Base-by-base conservation (phyloP, 148 eudicot species). In the Vaccinium vitisidaea region DNA sequence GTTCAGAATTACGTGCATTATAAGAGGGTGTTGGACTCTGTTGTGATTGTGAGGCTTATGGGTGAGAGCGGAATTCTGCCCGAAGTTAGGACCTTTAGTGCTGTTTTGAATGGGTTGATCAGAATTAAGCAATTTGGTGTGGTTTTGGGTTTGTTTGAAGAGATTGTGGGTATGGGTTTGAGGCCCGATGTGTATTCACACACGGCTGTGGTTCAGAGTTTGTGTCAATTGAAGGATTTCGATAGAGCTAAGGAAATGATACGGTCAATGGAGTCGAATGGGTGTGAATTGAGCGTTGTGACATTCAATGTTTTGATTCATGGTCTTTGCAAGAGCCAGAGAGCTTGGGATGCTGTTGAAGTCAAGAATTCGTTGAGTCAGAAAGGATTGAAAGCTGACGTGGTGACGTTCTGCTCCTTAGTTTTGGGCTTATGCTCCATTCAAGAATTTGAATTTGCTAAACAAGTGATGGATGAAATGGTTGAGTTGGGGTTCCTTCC, bases 261-360 rank as follows among this genome's bases (percentile, higher is more conserved):
- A 9, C 77, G 61, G 14, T 56, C 75, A 83, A 88, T 92, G 86
- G 98, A 95, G 89, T 74, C 48, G 30, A 85, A 85, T 82, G 92
- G 88, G 69, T 88, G 93, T 80, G 87, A 89, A 74, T 75, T 91
- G 86, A 90, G 86, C 88, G 84, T 95, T 70, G 93, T 92, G 46
- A 70, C 89, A 8, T 94, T 94, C 86, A 95, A 94, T 89, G 95
- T 92, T 88, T 56, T 95, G 85, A 89, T 95, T 88, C 91, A 93
- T 27, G 96, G 94, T 49, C 89, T 95, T 78, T 95, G 96, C 84
- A 93, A 90, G 89, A 85, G 85, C 52, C 84, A 81, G 56, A 90
- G 92, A 85, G 91, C 87, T 77, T 52, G 15, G 77, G 96, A 94
- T 88, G 98, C 94, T 30, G 56, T 93, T 13, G 93, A 94, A 87